phyloP scores from a whole-genome alignment of 306 rosid genomes.

The Hippophae rhamnoides region DNA sequence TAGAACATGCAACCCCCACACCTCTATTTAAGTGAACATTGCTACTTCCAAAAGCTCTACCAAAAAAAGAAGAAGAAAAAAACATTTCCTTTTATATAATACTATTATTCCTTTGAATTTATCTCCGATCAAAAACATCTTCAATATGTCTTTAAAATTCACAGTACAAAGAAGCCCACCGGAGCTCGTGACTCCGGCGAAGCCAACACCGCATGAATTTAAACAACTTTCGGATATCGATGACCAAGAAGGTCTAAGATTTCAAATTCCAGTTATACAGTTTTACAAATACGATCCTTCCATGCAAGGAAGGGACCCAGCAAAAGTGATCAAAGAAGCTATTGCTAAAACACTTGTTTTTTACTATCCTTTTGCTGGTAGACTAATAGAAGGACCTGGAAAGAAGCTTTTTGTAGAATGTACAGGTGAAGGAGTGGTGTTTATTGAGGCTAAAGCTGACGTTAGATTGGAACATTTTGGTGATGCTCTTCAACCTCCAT shows the following conservation, averaged over 20 bases:
- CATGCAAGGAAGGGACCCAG: conserved; percentile 1
- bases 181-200: conserved; percentile 7
- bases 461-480: conserved; percentile 13
- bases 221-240: conserved; percentile 28
- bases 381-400: conserved; percentile 17
- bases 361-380: conserved; percentile 32
- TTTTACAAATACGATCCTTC: conserved; percentile 1
- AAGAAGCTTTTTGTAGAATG: conserved; percentile 24
- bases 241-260: conserved; percentile 15
- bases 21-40: too few relatives aligned
- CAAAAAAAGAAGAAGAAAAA: too few relatives aligned
- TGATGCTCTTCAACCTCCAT: conserved; percentile 14
- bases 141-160: too few relatives aligned
- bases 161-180: background rate
- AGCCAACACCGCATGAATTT: conserved; percentile 21
- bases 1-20: too few relatives aligned
- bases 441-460: conserved; percentile 14
- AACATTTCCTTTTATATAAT: too few relatives aligned
- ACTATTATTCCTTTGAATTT: too few relatives aligned
- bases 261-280: conserved; percentile 5
- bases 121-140: too few relatives aligned
- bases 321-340: conserved; percentile 13
- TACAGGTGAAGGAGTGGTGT: conserved; percentile 22
- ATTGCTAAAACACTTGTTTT: conserved; percentile 16
- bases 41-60: too few relatives aligned